Conservation (phyloP, 306 rosid species). For the Alnus glutinosa region DNA sequence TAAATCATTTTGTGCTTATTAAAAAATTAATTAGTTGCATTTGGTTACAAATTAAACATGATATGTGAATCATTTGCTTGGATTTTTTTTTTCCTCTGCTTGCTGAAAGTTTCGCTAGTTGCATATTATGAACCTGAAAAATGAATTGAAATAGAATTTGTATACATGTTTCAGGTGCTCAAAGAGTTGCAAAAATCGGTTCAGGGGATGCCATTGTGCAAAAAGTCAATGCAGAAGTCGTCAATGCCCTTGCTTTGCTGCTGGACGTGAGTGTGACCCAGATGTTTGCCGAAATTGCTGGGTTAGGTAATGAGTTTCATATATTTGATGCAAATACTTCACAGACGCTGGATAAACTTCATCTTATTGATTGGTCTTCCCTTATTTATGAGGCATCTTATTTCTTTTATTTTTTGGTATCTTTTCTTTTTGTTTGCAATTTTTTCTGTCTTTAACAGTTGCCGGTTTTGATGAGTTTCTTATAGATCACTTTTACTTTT, state of each 20-base stretch:
- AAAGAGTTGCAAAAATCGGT: constrained; percentile 73
- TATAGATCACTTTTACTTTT: neutral
- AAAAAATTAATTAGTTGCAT: constrained; percentile 14
- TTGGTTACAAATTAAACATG: constrained; percentile 16
- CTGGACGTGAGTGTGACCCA: constrained; percentile 87
- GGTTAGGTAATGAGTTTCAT: constrained; percentile 62
- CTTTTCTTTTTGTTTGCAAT: neutral
- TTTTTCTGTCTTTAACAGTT: neutral
- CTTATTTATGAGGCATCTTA: neutral
- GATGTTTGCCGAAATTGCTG: constrained; percentile 96
- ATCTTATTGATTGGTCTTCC: neutral
- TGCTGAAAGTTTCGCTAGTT: neutral
- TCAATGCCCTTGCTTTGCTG: constrained; percentile 92
- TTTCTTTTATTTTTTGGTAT: neutral
- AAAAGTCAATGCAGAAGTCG: constrained; percentile 91
- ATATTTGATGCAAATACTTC: neutral
- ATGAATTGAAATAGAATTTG: neutral
- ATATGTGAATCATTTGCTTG: constrained; percentile 15
- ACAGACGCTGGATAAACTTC: neutral
- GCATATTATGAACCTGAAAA: neutral
- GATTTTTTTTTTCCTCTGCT: neutral
- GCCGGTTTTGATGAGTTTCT: neutral
- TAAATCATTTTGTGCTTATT: neutral
- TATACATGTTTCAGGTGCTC: constrained; percentile 57
- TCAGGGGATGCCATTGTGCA: constrained; percentile 84